These are phyloP conservation scores for Oenanthe sinensis DNA, from an alignment of 129 eudicot species.

Conservation along the genomic window DNA sequence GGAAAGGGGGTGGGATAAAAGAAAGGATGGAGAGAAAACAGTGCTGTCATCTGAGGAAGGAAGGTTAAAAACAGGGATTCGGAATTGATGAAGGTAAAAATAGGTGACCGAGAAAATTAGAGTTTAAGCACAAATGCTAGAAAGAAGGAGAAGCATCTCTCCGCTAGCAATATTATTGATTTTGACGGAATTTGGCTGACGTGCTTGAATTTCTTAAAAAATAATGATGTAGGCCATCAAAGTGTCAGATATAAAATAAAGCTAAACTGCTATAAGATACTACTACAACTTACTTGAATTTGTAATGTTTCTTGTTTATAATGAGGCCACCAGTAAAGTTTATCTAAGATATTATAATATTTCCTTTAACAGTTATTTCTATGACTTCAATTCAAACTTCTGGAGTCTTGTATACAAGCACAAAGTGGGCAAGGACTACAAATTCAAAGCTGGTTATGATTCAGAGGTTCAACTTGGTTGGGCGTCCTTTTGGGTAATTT, in stretches of 20 bases:
- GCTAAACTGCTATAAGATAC: not conserved
- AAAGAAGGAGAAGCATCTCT: not conserved
- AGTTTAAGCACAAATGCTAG: not conserved
- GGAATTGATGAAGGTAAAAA: not conserved
- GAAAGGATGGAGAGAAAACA: not conserved
- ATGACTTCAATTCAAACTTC: constrained; percentile 61
- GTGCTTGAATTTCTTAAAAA: not conserved
- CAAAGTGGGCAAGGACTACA: constrained; percentile 74
- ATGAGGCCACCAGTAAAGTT: constrained; percentile 5
- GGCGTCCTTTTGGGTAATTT: constrained; percentile 94
- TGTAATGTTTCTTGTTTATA: not conserved
- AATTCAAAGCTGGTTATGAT: constrained; percentile 93
- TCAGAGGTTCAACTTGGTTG: constrained; percentile 78
- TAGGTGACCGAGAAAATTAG: not conserved
- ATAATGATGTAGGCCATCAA: not conserved
- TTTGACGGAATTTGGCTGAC: too few relatives aligned
- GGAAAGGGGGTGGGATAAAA: not conserved
- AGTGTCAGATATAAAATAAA: not conserved
- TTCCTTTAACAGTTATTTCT: constrained; percentile 50
- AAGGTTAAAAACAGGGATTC: not conserved
- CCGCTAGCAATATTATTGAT: not conserved
- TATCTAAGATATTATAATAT: constrained; percentile 9
- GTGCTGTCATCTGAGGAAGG: not conserved
- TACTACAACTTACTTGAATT: not conserved
- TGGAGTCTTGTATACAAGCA: constrained; percentile 90